A percentile compares a stretch with the other conserved stretches of the same genome.
Evolutionary conservation across 768 basidiomycete genomes (phyloP).

Genomic region (Rhizopogon vulgaris): DNA sequence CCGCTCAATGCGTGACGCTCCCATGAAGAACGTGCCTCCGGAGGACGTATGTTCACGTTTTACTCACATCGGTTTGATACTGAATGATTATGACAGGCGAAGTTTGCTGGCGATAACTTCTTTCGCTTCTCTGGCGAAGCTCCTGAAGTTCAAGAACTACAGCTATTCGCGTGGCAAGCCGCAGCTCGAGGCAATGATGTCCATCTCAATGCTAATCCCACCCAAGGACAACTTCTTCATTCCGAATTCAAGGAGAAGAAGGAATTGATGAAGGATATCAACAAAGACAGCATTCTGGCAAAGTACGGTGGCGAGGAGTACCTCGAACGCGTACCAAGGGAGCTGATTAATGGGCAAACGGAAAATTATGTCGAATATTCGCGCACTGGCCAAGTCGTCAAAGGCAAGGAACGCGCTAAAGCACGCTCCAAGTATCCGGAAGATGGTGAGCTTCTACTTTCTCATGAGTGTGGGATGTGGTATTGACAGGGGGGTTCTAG

Average conservation of each 20-base stretch:
- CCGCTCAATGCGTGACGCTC: conserved; percentile 98
- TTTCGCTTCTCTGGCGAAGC: conserved; percentile 87
- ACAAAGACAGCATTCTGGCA: conserved; percentile 82
- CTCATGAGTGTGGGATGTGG: background rate
- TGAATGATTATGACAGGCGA: conserved; percentile 42
- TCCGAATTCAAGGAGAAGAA: conserved; percentile 90
- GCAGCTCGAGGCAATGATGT: conserved; percentile 90
- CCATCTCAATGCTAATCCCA: conserved; percentile 93
- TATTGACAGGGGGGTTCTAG: conserved; percentile 33
- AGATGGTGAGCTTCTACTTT: conserved; percentile 60
- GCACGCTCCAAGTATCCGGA: conserved; percentile 91
- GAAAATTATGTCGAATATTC: conserved; percentile 98
- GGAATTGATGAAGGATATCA: conserved; percentile 82
- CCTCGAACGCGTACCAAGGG: conserved; percentile 82
- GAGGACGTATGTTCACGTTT: conserved; percentile 66
- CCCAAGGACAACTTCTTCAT: conserved; percentile 89
- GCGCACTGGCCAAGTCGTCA: conserved; percentile 82
- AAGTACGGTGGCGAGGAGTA: conserved; percentile 96
- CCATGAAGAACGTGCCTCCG: conserved; percentile 63
- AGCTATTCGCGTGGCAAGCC: conserved; percentile 97
- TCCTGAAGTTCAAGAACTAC: conserved; percentile 84
- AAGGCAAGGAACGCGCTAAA: conserved; percentile 86
- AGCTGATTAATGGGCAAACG: conserved; percentile 91
- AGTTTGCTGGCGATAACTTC: conserved; percentile 97
- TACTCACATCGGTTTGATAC: background rate